These are phyloP conservation scores for Coemansia javaensis DNA, from an alignment of 192 early-diverging fungal species.

Conservation along the genomic window DNA sequence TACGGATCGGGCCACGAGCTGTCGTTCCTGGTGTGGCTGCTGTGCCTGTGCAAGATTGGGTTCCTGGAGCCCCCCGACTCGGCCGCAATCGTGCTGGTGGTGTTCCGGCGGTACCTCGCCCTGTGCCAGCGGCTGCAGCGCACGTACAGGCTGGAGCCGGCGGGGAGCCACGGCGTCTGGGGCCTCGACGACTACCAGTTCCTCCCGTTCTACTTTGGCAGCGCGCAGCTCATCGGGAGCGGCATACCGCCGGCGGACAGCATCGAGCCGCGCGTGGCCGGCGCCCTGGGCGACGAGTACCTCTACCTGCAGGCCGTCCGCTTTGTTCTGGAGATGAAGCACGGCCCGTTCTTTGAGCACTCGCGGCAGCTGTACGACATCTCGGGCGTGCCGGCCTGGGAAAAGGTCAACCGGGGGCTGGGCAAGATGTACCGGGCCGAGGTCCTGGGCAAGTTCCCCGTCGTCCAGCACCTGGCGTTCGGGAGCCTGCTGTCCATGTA, in stretches of 20 bases:
- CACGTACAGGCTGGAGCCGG: slow-evolving; percentile 87
- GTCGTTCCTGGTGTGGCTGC: slow-evolving; percentile 79
- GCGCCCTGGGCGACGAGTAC: slow-evolving; percentile 64
- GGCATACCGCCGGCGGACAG: slow-evolving; percentile 71
- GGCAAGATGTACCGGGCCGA: slow-evolving; percentile 73
- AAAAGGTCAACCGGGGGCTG: slow-evolving; percentile 70
- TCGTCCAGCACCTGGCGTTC: slow-evolving; percentile 78
- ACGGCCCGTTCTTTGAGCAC: slow-evolving; percentile 71
- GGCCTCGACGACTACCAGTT: slow-evolving; percentile 98
- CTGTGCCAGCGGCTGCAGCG: slow-evolving; percentile 75
- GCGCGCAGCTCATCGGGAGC: slow-evolving; percentile 73
- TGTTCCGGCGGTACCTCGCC: slow-evolving; percentile 78
- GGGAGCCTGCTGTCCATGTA: slow-evolving; percentile 53
- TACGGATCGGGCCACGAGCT: slow-evolving; percentile 98
- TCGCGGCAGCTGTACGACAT: slow-evolving; percentile 77
- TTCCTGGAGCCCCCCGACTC: slow-evolving; percentile 60
- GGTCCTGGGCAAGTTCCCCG: slow-evolving; percentile 69
- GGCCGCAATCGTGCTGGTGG: slow-evolving; percentile 61
- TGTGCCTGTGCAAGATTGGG: slow-evolving; percentile 69
- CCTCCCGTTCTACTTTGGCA: slow-evolving; percentile 91
- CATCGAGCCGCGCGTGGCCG: slow-evolving; percentile 57
- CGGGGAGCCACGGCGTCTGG: slow-evolving; percentile 96
- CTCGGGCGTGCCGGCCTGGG: slow-evolving; percentile 65
- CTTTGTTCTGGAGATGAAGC: slow-evolving; percentile 68
- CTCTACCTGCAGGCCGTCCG: slow-evolving; percentile 83